phyloP scores from a whole-genome alignment of 225 moss, liverwort and hornwort genomes.

The Asterella californica region DNA sequence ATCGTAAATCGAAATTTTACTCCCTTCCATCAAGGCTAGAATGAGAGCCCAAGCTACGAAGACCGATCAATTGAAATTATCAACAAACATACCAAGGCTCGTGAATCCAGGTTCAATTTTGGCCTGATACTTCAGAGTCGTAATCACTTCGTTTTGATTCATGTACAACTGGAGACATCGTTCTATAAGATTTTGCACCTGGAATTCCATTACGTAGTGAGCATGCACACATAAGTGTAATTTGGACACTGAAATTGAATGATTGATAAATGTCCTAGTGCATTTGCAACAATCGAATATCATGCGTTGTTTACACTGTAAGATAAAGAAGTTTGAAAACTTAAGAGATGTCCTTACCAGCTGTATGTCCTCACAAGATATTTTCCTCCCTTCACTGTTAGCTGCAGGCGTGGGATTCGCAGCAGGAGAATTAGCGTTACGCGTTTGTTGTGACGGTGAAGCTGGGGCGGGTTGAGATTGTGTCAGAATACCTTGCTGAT shows the following conservation, averaged over 20 bases:
- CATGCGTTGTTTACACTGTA: background rate
- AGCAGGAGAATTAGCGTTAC: slow-evolving; percentile 32
- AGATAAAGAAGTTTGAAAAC: background rate
- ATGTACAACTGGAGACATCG: slow-evolving; percentile 96
- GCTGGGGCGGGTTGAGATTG: slow-evolving; percentile 36
- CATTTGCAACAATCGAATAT: background rate
- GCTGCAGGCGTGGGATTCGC: slow-evolving; percentile 45
- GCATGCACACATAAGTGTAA: too few relatives aligned
- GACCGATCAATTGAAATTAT: background rate
- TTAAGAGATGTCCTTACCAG: slow-evolving; percentile 42
- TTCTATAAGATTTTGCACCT: slow-evolving; percentile 99
- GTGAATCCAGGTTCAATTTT: slow-evolving; percentile 99
- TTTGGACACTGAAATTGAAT: too few relatives aligned
- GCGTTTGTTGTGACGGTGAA: slow-evolving; percentile 34
- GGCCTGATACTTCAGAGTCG: slow-evolving; percentile 91
- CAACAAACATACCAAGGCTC: slow-evolving; percentile 68
- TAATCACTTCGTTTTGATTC: slow-evolving; percentile 96
- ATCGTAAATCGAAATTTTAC: background rate
- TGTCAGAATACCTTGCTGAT: slow-evolving; percentile 38
- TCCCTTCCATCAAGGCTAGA: background rate
- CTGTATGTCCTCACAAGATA: slow-evolving; percentile 95
- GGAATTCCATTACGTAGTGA: slow-evolving; percentile 11
- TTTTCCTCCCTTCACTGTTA: slow-evolving; percentile 85
- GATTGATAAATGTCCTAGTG: background rate
- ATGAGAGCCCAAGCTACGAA: background rate